Conservation (phyloP, 139 green algal genomes). For the Coelastrella sp. region DNA sequence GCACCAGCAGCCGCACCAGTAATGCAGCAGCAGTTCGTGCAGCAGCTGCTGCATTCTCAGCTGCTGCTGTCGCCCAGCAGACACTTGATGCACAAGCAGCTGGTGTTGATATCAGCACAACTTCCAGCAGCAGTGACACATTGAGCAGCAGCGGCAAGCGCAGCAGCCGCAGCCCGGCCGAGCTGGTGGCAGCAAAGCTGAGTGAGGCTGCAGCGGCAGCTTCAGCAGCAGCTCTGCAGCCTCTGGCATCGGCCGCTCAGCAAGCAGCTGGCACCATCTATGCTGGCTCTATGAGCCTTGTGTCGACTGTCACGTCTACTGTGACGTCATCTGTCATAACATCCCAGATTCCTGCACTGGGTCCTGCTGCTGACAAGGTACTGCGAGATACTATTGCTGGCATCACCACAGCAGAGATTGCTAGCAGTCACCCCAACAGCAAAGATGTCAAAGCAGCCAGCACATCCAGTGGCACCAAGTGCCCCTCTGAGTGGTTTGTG, state of each 20-base stretch:
- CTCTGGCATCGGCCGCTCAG: conserved; percentile 51
- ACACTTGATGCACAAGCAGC: conserved; percentile 4
- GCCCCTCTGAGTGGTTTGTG: conserved; percentile 87
- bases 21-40: background rate
- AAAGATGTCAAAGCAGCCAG: conserved; percentile 35
- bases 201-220: conserved; percentile 64
- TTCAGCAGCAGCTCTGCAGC: conserved; percentile 43
- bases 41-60: conserved; percentile 7
- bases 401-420: conserved; percentile 39
- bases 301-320: conserved; percentile 49
- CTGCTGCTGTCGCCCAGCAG: background rate
- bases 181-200: conserved; percentile 69
- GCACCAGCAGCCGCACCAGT: background rate
- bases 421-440: conserved; percentile 19
- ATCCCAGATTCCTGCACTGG: conserved; percentile 51
- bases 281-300: conserved; percentile 52
- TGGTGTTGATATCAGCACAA: background rate
- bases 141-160: conserved; percentile 42
- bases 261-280: conserved; percentile 46
- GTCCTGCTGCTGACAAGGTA: conserved; percentile 29
- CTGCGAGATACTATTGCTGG: conserved; percentile 22
- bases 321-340: conserved; percentile 38
- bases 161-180: conserved; percentile 48
- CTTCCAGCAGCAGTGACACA: conserved; percentile 24
- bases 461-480: conserved; percentile 42